A percentile compares a stretch with the other conserved stretches of the same genome.
Evolutionary conservation across 176 grass and related monocot genomes (phyloP).

Genomic region (Cenchrus americanus): DNA sequence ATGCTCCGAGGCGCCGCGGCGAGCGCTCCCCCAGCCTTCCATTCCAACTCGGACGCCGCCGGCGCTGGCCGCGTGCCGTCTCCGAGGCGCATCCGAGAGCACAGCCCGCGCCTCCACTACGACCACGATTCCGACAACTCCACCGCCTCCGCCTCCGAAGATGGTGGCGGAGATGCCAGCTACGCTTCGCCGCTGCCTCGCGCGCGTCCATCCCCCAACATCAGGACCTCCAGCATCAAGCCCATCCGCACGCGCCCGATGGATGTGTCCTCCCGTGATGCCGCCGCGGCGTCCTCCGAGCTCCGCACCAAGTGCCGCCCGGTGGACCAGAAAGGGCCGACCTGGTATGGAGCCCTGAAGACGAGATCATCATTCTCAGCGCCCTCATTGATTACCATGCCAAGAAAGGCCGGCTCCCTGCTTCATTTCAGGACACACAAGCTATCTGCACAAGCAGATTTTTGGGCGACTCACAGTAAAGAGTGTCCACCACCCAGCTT

Average conservation of each 20-base stretch:
- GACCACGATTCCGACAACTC: conserved; percentile 17
- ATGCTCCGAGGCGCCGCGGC: conserved; percentile 21
- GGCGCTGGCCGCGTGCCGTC: not conserved
- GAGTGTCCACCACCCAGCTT: conserved; percentile 51
- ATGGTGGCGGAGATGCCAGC: conserved; percentile 11
- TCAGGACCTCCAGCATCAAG: conserved; percentile 44
- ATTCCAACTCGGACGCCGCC: conserved; percentile 24
- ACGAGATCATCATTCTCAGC: conserved; percentile 50
- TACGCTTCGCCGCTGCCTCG: conserved; percentile 21
- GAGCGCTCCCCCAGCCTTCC: conserved; percentile 13
- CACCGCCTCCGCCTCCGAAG: not conserved
- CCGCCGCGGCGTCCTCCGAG: conserved; percentile 3
- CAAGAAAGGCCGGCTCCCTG: conserved; percentile 43
- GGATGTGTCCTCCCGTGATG: not conserved
- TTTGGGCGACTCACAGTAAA: conserved; percentile 28
- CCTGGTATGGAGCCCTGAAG: conserved; percentile 51
- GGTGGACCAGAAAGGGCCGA: conserved; percentile 18
- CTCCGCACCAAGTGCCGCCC: conserved; percentile 24
- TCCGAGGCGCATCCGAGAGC: conserved; percentile 12
- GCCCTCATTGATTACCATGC: conserved; percentile 43
- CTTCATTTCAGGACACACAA: conserved; percentile 26
- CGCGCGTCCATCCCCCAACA: conserved; percentile 24
- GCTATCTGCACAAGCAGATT: conserved; percentile 34
- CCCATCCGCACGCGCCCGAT: conserved; percentile 49
- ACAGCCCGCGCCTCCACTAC: not conserved